These are phyloP conservation scores for Didymella glomerata DNA, from an alignment of 2,329 filamentous ascomycete genomes.

Conservation along the genomic window DNA sequence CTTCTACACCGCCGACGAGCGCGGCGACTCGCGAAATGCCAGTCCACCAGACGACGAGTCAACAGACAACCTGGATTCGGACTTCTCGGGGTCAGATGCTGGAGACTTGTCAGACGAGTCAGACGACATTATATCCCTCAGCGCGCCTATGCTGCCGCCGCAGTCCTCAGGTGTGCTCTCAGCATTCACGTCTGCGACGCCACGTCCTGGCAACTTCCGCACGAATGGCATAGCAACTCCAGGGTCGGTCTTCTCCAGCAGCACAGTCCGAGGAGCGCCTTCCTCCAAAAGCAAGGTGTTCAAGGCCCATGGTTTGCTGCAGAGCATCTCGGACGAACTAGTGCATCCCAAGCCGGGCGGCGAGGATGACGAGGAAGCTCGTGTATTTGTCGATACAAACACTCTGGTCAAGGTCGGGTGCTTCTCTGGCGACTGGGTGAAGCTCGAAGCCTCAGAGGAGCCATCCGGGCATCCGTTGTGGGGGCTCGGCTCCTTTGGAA, in stretches of 20 bases:
- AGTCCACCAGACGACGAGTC: conserved; percentile 53
- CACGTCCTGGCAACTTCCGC: conserved; percentile 74
- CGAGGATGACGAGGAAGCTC: conserved; percentile 86
- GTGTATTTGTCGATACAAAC: conserved; percentile 88
- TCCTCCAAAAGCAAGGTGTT: conserved; percentile 80
- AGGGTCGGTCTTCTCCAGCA: conserved; percentile 86
- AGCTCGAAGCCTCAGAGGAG: conserved; percentile 78
- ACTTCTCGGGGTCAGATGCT: conserved; percentile 70
- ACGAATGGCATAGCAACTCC: conserved; percentile 81
- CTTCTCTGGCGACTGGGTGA: conserved; percentile 97
- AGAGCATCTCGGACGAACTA: conserved; percentile 75
- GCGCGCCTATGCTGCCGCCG: conserved; percentile 79
- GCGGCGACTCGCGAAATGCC: conserved; percentile 48
- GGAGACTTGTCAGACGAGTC: conserved; percentile 89
- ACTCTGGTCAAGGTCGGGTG: conserved; percentile 89
- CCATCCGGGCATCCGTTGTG: conserved; percentile 73
- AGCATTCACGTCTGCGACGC: conserved; percentile 81
- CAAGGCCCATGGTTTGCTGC: conserved; percentile 79
- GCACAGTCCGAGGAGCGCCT: conserved; percentile 75
- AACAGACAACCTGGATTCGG: conserved; percentile 60
- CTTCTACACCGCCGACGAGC: conserved; percentile 89
- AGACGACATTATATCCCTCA: conserved; percentile 91
- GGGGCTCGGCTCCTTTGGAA: conserved; percentile 72
- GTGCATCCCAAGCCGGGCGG: conserved; percentile 83
- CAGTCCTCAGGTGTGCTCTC: conserved; percentile 81